These are phyloP conservation scores for Apiosordaria backusii DNA, from an alignment of 495 filamentous ascomycete genomes.

Conservation along the genomic window DNA sequence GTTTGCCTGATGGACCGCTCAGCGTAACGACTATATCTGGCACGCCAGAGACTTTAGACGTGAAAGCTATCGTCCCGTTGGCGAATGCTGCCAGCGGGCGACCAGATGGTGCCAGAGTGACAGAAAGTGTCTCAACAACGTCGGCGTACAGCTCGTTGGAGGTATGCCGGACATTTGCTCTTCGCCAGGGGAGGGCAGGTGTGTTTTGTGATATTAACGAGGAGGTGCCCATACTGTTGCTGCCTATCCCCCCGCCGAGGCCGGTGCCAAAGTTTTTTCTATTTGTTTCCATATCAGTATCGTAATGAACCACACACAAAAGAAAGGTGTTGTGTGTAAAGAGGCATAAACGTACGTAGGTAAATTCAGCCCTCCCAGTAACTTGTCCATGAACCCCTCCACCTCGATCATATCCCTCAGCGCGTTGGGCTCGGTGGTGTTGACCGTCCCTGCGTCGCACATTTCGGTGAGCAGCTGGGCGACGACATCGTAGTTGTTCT, in stretches of 20 bases:
- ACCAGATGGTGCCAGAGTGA: constrained; percentile 86
- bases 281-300: neutral
- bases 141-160: constrained; percentile 98
- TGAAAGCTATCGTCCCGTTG: constrained; percentile 92
- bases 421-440: constrained; percentile 90
- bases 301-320: too few relatives aligned
- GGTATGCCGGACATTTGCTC: constrained; percentile 89
- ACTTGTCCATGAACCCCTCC: constrained; percentile 81
- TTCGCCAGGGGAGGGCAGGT: constrained; percentile 71
- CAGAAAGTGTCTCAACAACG: constrained; percentile 81
- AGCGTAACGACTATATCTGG: constrained; percentile 84
- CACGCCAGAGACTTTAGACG: constrained; percentile 88
- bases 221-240: constrained; percentile 27
- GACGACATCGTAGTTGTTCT: constrained; percentile 87
- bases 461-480: constrained; percentile 92
- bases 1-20: constrained; percentile 69
- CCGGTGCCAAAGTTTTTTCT: constrained; percentile 20
- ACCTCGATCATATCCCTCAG: constrained; percentile 88
- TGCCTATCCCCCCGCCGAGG: constrained; percentile 22
- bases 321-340: too few relatives aligned
- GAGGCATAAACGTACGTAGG: constrained; percentile 63
- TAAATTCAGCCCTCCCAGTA: constrained; percentile 83
- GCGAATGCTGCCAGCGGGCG: constrained; percentile 80
- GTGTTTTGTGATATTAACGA: constrained; percentile 37
- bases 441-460: constrained; percentile 89